Evolutionary conservation across 1,284 basidiomycete genomes (phyloP), one percentile per base, ranked within the genome.

Genomic region (Trichosporon sp.): DNA sequence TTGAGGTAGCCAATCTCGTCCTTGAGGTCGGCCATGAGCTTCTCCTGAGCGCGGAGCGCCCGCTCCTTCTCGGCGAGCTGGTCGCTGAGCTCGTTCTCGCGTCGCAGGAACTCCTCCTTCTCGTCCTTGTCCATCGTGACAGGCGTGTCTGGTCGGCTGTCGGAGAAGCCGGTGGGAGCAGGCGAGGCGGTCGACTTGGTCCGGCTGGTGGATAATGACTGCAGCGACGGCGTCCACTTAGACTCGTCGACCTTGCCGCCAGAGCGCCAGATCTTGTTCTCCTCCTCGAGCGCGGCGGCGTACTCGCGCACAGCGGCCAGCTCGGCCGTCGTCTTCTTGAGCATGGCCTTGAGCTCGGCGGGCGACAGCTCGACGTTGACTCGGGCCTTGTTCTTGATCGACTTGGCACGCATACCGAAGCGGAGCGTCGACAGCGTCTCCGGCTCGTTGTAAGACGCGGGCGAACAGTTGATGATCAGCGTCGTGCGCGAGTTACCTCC

Each of bases 401-500:
- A 93, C 85, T 99, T 99, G 38, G 97, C 97, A 73, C 96, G 92
- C 84, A 98, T 97, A 88, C 97, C 97, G 84, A 99, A 99, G 37
- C 97, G 92, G 40, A 99, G 89, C 1, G 97, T 99, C 0, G 92
- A 93, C n/a, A 99, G 87, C 0, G 97, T 99, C 85, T 99, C 97
- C 1, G 93, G 87, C 80, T 97, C 94, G 79, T 99, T 99, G 87
- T 94, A 99, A 0, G 92, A 91, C 1, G 94, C 95, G 12, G 97
- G 97, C 31, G 97, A 99, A 81, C 96, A 98, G 82, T 99, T 99
- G 86, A 99, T 98, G 80, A 99, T 98, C 48, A 99, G 89, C 0
- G 97, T 99, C 21, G 97, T 99, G 56, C 97, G 90, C 40, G 96
- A 98, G 85, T 99, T 99, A 81, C 97, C 97, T 81, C 97, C 97